A percentile compares a stretch with the other conserved stretches of the same genome.
These are phyloP conservation scores for Yamadazyma oceani DNA, from an alignment of 1,139 yeast species.

Conservation along the genomic window DNA sequence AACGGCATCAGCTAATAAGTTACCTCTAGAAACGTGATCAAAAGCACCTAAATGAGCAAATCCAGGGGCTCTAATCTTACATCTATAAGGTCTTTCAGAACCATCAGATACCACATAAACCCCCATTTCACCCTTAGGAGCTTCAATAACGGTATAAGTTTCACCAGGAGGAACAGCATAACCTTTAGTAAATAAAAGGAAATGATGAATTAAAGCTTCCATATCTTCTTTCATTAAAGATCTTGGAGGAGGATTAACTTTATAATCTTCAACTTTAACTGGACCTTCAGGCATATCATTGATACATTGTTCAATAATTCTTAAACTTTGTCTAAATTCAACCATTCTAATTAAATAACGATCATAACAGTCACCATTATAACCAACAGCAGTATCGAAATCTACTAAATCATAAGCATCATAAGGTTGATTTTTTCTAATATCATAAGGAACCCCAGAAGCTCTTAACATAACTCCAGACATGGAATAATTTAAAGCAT, in stretches of 20 bases:
- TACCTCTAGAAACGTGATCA: conserved; percentile 83
- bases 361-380: conserved; percentile 89
- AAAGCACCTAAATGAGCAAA: conserved; percentile 88
- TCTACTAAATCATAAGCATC: conserved; percentile 88
- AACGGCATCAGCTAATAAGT: conserved; percentile 88
- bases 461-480: conserved; percentile 92
- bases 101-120: conserved; percentile 89
- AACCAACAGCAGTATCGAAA: conserved; percentile 84
- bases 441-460: conserved; percentile 84
- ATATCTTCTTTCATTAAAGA: conserved; percentile 84
- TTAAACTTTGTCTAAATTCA: conserved; percentile 86
- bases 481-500: conserved; percentile 77
- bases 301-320: conserved; percentile 87
- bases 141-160: conserved; percentile 89
- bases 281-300: conserved; percentile 94
- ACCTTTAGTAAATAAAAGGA: conserved; percentile 84
- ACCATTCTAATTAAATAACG: conserved; percentile 87
- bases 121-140: conserved; percentile 96
- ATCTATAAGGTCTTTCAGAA: conserved; percentile 85
- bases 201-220: conserved; percentile 91
- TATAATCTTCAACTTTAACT: conserved; percentile 86
- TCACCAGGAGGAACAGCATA: conserved; percentile 89
- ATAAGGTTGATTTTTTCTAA: conserved; percentile 85
- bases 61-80: conserved; percentile 93
- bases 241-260: conserved; percentile 83